These are phyloP conservation scores for Aureobasidium leucospermi DNA, from an alignment of 2,329 filamentous ascomycete species.

Conservation along the genomic window DNA sequence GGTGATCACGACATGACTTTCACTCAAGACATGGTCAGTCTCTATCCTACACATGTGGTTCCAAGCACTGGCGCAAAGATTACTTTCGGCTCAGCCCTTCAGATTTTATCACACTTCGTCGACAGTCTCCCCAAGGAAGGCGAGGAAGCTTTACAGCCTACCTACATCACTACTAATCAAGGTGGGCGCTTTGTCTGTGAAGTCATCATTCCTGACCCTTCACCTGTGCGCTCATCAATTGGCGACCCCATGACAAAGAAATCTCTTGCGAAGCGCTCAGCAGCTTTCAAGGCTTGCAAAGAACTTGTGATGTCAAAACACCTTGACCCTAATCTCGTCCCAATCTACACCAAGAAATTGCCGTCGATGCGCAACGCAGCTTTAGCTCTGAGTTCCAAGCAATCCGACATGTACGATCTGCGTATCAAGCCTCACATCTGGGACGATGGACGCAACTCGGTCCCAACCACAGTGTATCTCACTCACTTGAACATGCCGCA, in stretches of 20 bases:
- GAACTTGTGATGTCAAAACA: slow-evolving; percentile 58
- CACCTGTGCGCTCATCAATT: slow-evolving; percentile 59
- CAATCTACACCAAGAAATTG: slow-evolving; percentile 62
- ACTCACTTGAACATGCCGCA: slow-evolving; percentile 56
- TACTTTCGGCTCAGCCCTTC: slow-evolving; percentile 67
- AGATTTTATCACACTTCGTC: slow-evolving; percentile 65
- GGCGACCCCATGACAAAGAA: slow-evolving; percentile 64
- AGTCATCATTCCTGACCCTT: slow-evolving; percentile 66
- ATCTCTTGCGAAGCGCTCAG: slow-evolving; percentile 74
- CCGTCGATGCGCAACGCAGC: slow-evolving; percentile 82
- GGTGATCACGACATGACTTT: slow-evolving; percentile 53
- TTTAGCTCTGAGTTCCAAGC: slow-evolving; percentile 73
- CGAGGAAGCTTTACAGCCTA: slow-evolving; percentile 44
- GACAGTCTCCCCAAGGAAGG: slow-evolving; percentile 55
- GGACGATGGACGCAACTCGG: slow-evolving; percentile 39
- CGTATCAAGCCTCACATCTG: slow-evolving; percentile 71
- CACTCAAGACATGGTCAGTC: slow-evolving; percentile 44
- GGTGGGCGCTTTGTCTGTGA: slow-evolving; percentile 65
- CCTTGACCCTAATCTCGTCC: slow-evolving; percentile 67
- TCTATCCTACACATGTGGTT: slow-evolving; percentile 48
- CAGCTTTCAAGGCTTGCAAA: slow-evolving; percentile 77
- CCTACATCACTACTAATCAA: slow-evolving; percentile 54
- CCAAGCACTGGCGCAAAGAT: slow-evolving; percentile 65
- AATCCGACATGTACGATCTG: slow-evolving; percentile 68
- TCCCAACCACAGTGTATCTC: slow-evolving; percentile 51